Conservation (phyloP, 148 eudicot species). For the Silene uniflora region DNA sequence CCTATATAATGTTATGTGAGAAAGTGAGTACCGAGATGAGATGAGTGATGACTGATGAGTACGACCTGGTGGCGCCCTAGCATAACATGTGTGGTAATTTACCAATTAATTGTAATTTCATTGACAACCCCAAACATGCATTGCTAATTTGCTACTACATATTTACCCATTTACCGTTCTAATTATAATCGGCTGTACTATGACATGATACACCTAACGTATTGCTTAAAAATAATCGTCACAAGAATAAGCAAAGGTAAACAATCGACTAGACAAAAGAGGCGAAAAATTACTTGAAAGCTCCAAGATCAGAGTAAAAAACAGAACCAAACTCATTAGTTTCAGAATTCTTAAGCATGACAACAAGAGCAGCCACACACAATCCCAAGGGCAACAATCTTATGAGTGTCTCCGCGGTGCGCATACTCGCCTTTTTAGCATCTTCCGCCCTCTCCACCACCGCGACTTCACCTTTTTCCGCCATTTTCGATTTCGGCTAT, state of each 20-base stretch:
- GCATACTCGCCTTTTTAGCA: conserved; percentile 39
- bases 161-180: too few relatives aligned
- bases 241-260: neutral
- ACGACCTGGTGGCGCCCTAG: too few relatives aligned
- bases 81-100: too few relatives aligned
- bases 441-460: neutral
- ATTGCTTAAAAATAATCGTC: neutral
- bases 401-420: conserved; percentile 68
- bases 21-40: too few relatives aligned
- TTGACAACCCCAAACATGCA: too few relatives aligned
- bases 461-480: neutral
- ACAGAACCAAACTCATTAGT: conserved; percentile 62
- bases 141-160: too few relatives aligned
- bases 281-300: conserved; percentile 60
- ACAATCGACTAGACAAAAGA: neutral
- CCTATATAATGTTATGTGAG: too few relatives aligned
- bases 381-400: conserved; percentile 69
- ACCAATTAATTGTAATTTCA: too few relatives aligned
- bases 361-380: conserved; percentile 56
- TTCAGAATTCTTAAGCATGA: conserved; percentile 77
- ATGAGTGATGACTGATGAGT: too few relatives aligned
- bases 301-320: conserved; percentile 76
- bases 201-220: neutral
- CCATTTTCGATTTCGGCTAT: conserved; percentile 9
- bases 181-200: too few relatives aligned